A percentile compares a stretch with the other conserved stretches of the same genome.
These are phyloP conservation scores for Nidularia pulvinata DNA, from an alignment of 768 basidiomycete species.

Conservation along the genomic window DNA sequence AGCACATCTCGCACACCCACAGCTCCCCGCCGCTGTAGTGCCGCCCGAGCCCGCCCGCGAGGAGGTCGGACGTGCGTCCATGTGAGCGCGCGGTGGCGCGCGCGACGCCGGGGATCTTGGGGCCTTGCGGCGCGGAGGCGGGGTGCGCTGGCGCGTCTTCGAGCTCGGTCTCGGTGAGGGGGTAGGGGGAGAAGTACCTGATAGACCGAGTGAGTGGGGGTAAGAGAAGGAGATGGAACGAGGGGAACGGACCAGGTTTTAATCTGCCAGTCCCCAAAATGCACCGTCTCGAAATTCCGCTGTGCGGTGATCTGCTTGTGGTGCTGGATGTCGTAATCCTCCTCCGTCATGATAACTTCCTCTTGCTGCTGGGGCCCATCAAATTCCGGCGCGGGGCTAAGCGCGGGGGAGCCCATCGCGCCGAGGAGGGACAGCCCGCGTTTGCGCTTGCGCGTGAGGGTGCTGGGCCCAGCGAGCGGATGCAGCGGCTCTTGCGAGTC, in stretches of 20 bases:
- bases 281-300: slow-evolving; percentile 86
- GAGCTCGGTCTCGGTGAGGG: slow-evolving; percentile 65
- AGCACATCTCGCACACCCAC: slow-evolving; percentile 92
- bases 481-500: background rate
- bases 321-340: slow-evolving; percentile 68
- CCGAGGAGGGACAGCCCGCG: slow-evolving; percentile 15
- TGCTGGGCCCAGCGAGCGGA: background rate
- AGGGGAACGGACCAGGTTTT: slow-evolving; percentile 73
- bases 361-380: slow-evolving; percentile 6
- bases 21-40: slow-evolving; percentile 51
- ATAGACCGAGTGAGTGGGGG: background rate
- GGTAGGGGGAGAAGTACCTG: slow-evolving; percentile 97
- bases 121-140: slow-evolving; percentile 10
- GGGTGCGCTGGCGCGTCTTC: slow-evolving; percentile 36
- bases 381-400: slow-evolving; percentile 2
- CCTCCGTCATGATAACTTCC: slow-evolving; percentile 54
- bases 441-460: slow-evolving; percentile 25
- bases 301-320: slow-evolving; percentile 68
- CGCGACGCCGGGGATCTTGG: slow-evolving; percentile 48
- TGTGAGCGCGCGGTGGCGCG: slow-evolving; percentile 58
- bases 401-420: slow-evolving; percentile 1
- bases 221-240: slow-evolving; percentile 1
- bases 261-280: slow-evolving; percentile 85
- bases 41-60: slow-evolving; percentile 62
- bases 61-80: slow-evolving; percentile 72